These are phyloP conservation scores for Psilocybe sp. DNA, from an alignment of 768 basidiomycete species.

Conservation along the genomic window DNA sequence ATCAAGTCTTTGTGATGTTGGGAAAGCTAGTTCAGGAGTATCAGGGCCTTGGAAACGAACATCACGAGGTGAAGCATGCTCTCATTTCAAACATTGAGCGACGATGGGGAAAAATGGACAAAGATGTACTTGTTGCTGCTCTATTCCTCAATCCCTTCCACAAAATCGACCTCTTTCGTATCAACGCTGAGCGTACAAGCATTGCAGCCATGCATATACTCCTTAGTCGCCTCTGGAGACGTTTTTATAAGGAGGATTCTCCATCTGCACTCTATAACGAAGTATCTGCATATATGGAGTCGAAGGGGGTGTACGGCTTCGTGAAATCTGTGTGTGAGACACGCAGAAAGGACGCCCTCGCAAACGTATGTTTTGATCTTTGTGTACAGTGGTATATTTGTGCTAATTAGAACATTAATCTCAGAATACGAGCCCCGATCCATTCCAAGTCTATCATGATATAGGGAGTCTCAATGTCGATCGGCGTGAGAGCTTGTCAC, in stretches of 20 bases:
- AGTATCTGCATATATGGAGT: not conserved
- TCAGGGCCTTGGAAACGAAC: not conserved
- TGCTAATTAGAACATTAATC: not conserved
- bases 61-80: constrained; percentile 6
- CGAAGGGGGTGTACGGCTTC: not conserved
- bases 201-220: constrained; percentile 1
- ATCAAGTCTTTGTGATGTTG: constrained; percentile 30
- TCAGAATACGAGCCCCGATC: constrained; percentile 7
- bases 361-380: not conserved
- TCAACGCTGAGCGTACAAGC: not conserved
- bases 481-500: not conserved
- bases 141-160: constrained; percentile 31
- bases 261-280: constrained; percentile 1
- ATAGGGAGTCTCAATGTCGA: not conserved
- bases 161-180: not conserved
- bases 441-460: constrained; percentile 1
- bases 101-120: constrained; percentile 30
- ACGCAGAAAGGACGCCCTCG: not conserved
- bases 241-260: not conserved
- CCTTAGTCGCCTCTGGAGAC: constrained; percentile 1
- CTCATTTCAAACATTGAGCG: constrained; percentile 28
- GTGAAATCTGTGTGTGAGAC: not conserved
- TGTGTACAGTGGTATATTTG: not conserved
- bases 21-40: constrained; percentile 26
- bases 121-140: constrained; percentile 31